Base-by-base conservation (phyloP, 768 basidiomycete species). In the Leucocoprinus leucothites region DNA sequence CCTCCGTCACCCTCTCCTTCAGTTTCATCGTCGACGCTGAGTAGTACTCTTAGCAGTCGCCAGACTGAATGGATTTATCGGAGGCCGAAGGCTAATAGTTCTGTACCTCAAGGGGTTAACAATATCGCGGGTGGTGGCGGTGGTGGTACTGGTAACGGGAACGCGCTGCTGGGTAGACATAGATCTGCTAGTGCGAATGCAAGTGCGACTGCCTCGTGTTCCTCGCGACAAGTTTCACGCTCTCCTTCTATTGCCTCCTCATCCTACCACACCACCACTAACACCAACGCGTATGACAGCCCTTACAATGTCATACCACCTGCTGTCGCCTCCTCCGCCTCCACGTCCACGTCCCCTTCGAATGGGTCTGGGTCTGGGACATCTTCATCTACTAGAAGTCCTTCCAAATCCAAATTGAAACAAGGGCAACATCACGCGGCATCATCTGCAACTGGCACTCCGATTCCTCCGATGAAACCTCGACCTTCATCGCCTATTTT, bases 1-100 rank as follows among this genome's bases (percentile, higher is more conserved):
- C 61, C 62, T 26, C 61, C 64, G 14, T 61, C 61, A n/a, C 65
- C 64, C 18, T 61, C 61, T 26, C 65, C 61, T 25, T 60, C 56
- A 18, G 42, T 62, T 42, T 56, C 60, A 9, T 58, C 62, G 52
- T 57, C 57, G 36, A 48, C 54, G 8, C 18, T 56, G 40, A 56
- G 54, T 28, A 56, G 54, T 9, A 22, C 19, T 16, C 41, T 34
- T 36, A 38, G 54, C 35, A n/a, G 18, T 19, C 53, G 28, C 24
- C 53, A 55, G 35, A 55, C 47, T 2, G 54, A 56, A 36, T 56
- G 54, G 54, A 56, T 56, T 8, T 56, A 56, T 41, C 47, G 54
- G 18, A 18, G 47, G 16, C 54, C 54, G 11, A 56, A 56, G 48
- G 48, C 47, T 38, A 31, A 31, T 31, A 31, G 31, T 11, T 31